These are phyloP conservation scores for Leishmania tropica DNA, from an alignment of 208 protist genomes.

Conservation along the genomic window DNA sequence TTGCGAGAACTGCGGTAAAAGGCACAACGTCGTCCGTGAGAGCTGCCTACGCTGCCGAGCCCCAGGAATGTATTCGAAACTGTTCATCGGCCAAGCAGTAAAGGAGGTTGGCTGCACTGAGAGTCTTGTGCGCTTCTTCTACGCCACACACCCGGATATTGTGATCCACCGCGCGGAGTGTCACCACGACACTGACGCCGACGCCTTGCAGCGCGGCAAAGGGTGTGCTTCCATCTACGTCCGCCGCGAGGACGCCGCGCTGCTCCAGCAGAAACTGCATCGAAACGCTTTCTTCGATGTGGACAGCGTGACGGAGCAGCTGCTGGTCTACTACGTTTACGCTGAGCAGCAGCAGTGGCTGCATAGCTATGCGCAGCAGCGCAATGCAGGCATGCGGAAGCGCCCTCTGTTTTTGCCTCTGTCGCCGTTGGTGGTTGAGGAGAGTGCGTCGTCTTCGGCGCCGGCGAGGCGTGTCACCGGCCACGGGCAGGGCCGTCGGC, in stretches of 20 bases:
- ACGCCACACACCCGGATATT: constrained; percentile 56
- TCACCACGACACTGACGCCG: constrained; percentile 31
- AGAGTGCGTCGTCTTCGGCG: constrained; percentile 1
- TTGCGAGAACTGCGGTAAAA: constrained; percentile 49
- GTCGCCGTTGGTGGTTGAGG: constrained; percentile 34
- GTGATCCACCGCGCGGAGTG: constrained; percentile 56
- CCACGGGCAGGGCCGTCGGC: background rate
- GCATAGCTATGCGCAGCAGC: constrained; percentile 28
- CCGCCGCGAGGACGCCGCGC: constrained; percentile 28
- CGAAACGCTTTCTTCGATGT: constrained; percentile 75
- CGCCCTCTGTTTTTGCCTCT: constrained; percentile 28
- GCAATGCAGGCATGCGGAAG: background rate
- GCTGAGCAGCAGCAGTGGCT: constrained; percentile 61
- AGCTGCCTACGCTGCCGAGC: constrained; percentile 57
- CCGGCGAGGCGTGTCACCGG: background rate
- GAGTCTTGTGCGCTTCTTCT: constrained; percentile 53
- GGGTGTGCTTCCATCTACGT: constrained; percentile 75
- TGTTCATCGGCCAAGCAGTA: constrained; percentile 62
- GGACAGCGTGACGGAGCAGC: constrained; percentile 24
- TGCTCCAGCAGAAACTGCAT: constrained; percentile 49
- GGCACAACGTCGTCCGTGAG: constrained; percentile 64
- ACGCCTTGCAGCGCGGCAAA: constrained; percentile 30
- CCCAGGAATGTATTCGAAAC: constrained; percentile 45
- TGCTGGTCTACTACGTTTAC: constrained; percentile 71
- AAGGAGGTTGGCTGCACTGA: constrained; percentile 52